These are phyloP conservation scores for Phytophthora pisi DNA, from an alignment of 352 stramenopile species.

Conservation along the genomic window DNA sequence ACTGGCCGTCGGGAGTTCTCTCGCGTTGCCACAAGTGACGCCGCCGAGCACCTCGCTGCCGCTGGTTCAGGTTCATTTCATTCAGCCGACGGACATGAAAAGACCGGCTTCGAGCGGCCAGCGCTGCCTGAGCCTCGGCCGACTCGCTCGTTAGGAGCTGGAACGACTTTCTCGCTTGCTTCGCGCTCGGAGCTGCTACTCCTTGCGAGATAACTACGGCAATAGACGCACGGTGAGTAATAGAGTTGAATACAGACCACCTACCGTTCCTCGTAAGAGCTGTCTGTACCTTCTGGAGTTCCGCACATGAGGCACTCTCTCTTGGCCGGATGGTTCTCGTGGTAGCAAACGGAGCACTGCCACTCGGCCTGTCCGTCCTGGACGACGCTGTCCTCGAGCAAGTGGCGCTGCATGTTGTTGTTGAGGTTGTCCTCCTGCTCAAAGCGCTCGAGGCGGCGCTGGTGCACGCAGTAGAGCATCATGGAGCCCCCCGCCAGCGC, in stretches of 20 bases:
- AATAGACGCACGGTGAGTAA: not conserved
- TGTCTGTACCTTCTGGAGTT: conserved; percentile 60
- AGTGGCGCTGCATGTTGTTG: conserved; percentile 90
- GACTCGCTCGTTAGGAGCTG: conserved; percentile 29
- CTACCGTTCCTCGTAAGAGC: not conserved
- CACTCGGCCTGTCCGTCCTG: conserved; percentile 75
- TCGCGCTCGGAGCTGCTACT: conserved; percentile 24
- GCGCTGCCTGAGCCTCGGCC: conserved; percentile 35
- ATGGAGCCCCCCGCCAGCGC: conserved; percentile 45
- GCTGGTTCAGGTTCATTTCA: conserved; percentile 82
- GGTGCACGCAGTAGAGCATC: conserved; percentile 71
- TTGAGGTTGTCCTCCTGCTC: conserved; percentile 74
- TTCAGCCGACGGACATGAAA: conserved; percentile 84
- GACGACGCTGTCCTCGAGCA: conserved; percentile 80
- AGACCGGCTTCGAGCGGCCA: conserved; percentile 68
- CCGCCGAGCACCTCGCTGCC: conserved; percentile 70
- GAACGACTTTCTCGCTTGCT: conserved; percentile 38
- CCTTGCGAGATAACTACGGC: conserved; percentile 71
- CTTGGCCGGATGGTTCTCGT: conserved; percentile 86
- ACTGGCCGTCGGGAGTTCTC: conserved; percentile 72
- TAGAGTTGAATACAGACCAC: not conserved
- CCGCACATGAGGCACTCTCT: conserved; percentile 85
- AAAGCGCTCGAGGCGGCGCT: conserved; percentile 60
- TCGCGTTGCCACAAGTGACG: conserved; percentile 83
- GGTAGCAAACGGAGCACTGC: conserved; percentile 86